phyloP scores from a whole-genome alignment of 2,329 filamentous ascomycete genomes.

The Ophiostoma sp. region DNA sequence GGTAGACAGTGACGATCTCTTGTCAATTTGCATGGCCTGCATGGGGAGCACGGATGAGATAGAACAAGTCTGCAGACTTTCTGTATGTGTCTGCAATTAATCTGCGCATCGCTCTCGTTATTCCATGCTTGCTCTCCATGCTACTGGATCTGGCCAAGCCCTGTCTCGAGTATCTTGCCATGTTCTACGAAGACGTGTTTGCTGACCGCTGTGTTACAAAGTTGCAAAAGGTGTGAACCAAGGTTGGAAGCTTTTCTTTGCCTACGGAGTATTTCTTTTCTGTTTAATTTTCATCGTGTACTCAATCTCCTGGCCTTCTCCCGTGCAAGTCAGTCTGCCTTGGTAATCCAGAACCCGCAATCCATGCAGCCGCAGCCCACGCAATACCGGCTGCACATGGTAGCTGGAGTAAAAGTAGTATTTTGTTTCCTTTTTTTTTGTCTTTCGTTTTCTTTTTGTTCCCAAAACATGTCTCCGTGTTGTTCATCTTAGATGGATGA shows the following conservation, averaged over 20 bases:
- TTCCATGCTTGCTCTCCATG: neutral
- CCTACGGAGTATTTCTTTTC: neutral
- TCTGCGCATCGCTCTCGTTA: neutral
- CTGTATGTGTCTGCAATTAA: neutral
- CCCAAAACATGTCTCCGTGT: neutral
- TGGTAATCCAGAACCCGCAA: neutral
- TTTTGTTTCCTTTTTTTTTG: neutral
- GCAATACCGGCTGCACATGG: neutral
- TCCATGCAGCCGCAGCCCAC: neutral
- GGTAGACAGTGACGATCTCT: neutral
- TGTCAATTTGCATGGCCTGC: neutral
- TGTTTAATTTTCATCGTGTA: neutral
- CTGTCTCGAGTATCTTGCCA: neutral
- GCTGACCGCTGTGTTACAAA: slow-evolving; percentile 1
- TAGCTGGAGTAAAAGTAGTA: neutral
- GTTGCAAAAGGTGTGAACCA: neutral
- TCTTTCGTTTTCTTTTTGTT: neutral
- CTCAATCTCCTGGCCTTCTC: neutral
- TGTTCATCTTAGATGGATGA: neutral
- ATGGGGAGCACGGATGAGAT: neutral
- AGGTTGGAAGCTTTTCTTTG: neutral
- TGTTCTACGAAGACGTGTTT: neutral
- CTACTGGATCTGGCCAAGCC: neutral
- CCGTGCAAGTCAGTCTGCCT: neutral
- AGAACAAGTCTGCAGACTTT: neutral